Conservation (phyloP, 2,329 filamentous ascomycete genomes). For the Teratosphaeria zuluensis region DNA sequence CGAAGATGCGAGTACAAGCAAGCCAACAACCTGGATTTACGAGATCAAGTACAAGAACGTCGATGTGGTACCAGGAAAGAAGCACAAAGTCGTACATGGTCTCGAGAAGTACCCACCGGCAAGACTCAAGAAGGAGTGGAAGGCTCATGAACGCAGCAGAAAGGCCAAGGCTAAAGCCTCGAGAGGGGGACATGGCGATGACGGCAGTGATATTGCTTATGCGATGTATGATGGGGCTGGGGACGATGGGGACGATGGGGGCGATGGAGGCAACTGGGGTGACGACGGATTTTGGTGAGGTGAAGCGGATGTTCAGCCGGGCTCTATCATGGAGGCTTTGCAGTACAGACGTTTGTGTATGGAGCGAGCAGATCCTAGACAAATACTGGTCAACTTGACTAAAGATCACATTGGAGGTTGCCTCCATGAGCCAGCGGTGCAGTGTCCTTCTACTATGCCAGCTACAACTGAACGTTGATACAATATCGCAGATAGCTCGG, state of each 20-base stretch:
- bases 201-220: not conserved
- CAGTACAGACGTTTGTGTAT: not conserved
- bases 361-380: not conserved
- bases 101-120: not conserved
- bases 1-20: constrained; percentile 3
- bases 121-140: not conserved
- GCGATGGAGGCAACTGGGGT: not conserved
- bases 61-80: not conserved
- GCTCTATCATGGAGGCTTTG: not conserved
- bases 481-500: not conserved
- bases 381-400: not conserved
- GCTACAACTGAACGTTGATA: not conserved
- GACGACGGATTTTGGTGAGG: not conserved
- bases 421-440: not conserved
- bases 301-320: not conserved
- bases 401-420: too few species aligned
- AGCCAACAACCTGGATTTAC: constrained; percentile 5
- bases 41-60: constrained; percentile 11
- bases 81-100: not conserved
- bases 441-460: not conserved
- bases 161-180: not conserved
- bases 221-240: not conserved
- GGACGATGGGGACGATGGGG: not conserved
- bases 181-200: not conserved
- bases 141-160: not conserved